Base-by-base conservation (phyloP, 768 basidiomycete genomes). In the Lentinula detonsa region DNA sequence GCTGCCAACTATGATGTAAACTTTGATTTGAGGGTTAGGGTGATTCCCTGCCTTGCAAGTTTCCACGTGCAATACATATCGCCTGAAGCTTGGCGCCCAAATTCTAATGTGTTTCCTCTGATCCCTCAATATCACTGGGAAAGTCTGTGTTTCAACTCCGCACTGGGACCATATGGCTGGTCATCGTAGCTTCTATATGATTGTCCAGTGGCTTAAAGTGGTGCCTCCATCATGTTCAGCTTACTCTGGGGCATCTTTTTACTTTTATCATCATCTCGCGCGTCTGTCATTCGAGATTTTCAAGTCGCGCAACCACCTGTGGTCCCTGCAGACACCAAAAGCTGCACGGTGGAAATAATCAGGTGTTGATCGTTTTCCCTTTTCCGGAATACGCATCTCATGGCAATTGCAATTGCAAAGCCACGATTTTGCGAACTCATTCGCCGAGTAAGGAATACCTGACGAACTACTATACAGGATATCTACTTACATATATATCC, bases 221-320 rank as follows among this genome's bases (percentile, higher is more conserved):
- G 21, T 54, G 54, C 37, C 23, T 40, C 18, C 48, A 59, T 33
- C 57, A 59, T 59, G 57, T 45, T 59, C 15, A 42, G 7, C 46
- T 13, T 21, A 23, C 33, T 50, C 31, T 59, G 43, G 18, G 10
- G 46, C 18, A 35, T 34, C 23, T 21, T 56, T 16, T 31, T 57
- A 37, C 18, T 43, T 37, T 4, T 48, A 8, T 11, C 46, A 18
- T 6, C 31, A 21, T 33, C 42, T 16, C 31, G 18, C 13, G 55
- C 15, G 11, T 11, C 40, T 23, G 52, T 45, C 23, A 55, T 54
- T 5, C 16, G 23, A 46, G 55, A 61, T 33, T 91, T 91, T 68
- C 88, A 90, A 69, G 87, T 91, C 58, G 77, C 85, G 9, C 84
- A 91, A 64, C 88, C 90, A 4, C 87, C 86, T 11, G 80, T 85